These are phyloP conservation scores for Exophiala lecanii-corni DNA, from an alignment of 2,329 filamentous ascomycete genomes.

Conservation along the genomic window DNA sequence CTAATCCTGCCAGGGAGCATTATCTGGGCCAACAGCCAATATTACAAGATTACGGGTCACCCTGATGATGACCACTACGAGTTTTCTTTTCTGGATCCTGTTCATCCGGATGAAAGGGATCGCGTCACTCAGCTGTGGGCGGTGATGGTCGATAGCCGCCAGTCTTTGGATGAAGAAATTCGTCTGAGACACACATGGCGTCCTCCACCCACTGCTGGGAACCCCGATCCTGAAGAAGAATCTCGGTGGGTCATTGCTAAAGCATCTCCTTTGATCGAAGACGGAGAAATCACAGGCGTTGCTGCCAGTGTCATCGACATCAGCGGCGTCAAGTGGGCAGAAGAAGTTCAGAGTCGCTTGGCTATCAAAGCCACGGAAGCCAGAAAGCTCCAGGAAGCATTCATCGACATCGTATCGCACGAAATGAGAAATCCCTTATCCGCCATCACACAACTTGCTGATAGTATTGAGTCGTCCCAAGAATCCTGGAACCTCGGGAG, in stretches of 20 bases:
- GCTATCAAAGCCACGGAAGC: constrained; percentile 20
- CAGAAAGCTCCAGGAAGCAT: constrained; percentile 59
- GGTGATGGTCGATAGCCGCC: constrained; percentile 3
- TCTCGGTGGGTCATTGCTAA: constrained; percentile 17
- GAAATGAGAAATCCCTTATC: constrained; percentile 54
- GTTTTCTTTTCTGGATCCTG: constrained; percentile 18
- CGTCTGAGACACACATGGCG: constrained; percentile 16
- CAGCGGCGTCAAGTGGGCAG: constrained; percentile 25
- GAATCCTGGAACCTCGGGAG: constrained; percentile 27
- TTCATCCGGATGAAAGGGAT: constrained; percentile 15
- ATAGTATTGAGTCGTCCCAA: constrained; percentile 47
- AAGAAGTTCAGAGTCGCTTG: constrained; percentile 40
- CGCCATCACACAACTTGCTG: constrained; percentile 56
- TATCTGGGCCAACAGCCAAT: constrained; percentile 21
- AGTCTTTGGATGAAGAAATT: constrained; percentile 9
- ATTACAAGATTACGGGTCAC: constrained; percentile 23
- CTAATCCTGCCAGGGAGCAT: constrained; percentile 8
- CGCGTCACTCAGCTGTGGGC: constrained; percentile 5
- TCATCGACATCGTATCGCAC: constrained; percentile 66
- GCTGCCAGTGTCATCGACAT: constrained; percentile 39
- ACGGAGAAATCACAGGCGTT: constrained; percentile 30
- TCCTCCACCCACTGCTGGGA: constrained; percentile 17
- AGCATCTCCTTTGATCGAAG: constrained; percentile 15
- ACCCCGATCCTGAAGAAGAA: constrained; percentile 13
- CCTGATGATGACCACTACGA: constrained; percentile 14